Evolutionary conservation across 225 moss, liverwort and hornwort genomes (phyloP), one percentile per base, ranked within the genome.

Genomic region (Polytrichum commune): DNA sequence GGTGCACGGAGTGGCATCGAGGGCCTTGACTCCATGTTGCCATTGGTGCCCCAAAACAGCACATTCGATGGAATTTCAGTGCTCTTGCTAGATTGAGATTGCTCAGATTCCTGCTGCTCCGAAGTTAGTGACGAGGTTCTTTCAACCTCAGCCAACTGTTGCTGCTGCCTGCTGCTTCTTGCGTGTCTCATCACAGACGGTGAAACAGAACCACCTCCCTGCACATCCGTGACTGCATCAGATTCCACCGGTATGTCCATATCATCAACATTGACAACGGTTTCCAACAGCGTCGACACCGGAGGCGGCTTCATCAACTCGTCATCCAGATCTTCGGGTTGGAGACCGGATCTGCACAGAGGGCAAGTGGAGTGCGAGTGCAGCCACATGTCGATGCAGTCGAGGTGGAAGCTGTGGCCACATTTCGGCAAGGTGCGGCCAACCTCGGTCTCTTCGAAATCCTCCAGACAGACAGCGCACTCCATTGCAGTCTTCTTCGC

Each of bases 301-400:
- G 46, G 46, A 46, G 46, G 46, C 46, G 46, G 46, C 16, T 46
- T 46, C 13, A 46, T 46, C 46, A 46, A 16, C 16, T 29, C 33
- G 20, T 72, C 25, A 30, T 77, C 69, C 32, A 73, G 66, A 5
- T 73, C 78, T 18, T 55, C 66, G 23, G 78, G 74, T 22, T 62
- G 77, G 9, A 86, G 58, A 8, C 70, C 5, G 33, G 78, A 71
- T 22, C 88, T 58, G 69, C 90, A 90, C 0, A 90, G 75, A 9
- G 90, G 90, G 35, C 88, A 90, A 0, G 88, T 88, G 6, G 81
- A 81, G 79, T 88, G 83, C 28, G 88, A 85, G 71, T 74, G 58
- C 8, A 90, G 63, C 90, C 90, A 90, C 85, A 85, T 85, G 80
- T 90, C 90, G 70, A 90, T 88, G 74, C 90, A 90, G 55, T 88